These are phyloP conservation scores for Verticillium albo-atrum DNA, from an alignment of 2,329 filamentous ascomycete genomes.

Conservation along the genomic window DNA sequence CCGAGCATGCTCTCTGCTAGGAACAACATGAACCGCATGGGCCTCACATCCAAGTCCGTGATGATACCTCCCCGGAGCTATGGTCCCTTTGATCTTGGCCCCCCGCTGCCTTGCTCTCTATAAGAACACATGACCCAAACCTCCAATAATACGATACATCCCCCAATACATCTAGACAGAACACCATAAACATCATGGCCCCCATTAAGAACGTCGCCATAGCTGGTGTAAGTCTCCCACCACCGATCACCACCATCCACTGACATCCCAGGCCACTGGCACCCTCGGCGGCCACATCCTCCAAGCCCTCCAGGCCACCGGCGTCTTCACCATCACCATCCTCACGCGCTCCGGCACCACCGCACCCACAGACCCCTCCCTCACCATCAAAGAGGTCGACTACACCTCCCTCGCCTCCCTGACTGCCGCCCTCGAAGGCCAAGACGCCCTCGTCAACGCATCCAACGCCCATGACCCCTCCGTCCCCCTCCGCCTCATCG, in stretches of 20 bases:
- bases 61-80: no score
- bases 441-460: constrained; percentile 51
- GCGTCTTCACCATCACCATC: constrained; percentile 28
- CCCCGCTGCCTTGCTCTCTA: no score
- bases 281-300: constrained; percentile 25
- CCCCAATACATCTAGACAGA: background rate
- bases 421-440: constrained; percentile 44
- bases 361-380: constrained; percentile 19
- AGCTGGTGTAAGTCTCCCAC: background rate
- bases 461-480: constrained; percentile 36
- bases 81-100: no score
- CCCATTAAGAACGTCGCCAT: constrained; percentile 1
- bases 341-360: constrained; percentile 28
- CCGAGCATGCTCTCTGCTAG: no score
- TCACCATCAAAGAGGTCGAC: constrained; percentile 29
- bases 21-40: no score
- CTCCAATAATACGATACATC: background rate
- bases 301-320: constrained; percentile 20
- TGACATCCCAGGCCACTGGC: constrained; percentile 18
- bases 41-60: no score
- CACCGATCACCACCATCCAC: background rate
- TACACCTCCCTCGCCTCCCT: constrained; percentile 36
- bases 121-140: no score
- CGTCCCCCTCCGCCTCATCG: constrained; percentile 34
- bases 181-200: background rate